A percentile compares a stretch with the other conserved stretches of the same genome.
These are phyloP conservation scores for Leccinum aurantiacum DNA, from an alignment of 768 basidiomycete genomes.

Conservation along the genomic window DNA sequence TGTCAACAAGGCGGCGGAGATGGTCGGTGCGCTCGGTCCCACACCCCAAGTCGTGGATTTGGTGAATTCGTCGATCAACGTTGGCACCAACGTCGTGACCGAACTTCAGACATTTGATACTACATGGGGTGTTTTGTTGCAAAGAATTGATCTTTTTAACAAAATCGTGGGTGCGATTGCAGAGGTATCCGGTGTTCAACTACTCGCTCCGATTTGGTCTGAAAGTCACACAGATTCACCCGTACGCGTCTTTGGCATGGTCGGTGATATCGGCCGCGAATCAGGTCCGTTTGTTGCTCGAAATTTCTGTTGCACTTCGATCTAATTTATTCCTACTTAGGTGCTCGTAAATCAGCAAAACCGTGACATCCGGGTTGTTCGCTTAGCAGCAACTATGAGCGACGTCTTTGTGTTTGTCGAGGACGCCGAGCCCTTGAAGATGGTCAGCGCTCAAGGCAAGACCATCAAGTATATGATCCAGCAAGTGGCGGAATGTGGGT, in stretches of 20 bases:
- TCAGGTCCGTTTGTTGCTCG: conserved; percentile 6
- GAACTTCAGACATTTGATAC: conserved; percentile 17
- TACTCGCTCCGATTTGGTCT: neutral
- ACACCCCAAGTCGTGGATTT: neutral
- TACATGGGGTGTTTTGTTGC: conserved; percentile 17
- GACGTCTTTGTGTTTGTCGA: conserved; percentile 15
- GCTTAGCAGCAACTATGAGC: conserved; percentile 20
- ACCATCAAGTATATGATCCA: conserved; percentile 14
- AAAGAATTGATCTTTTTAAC: conserved; percentile 17
- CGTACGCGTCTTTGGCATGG: conserved; percentile 20
- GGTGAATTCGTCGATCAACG: neutral
- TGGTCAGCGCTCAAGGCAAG: conserved; percentile 8
- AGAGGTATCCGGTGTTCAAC: conserved; percentile 5
- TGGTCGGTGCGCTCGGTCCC: neutral
- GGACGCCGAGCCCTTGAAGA: conserved; percentile 10
- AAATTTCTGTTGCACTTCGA: neutral
- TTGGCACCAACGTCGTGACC: neutral
- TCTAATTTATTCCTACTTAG: neutral
- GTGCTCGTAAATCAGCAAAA: conserved; percentile 19
- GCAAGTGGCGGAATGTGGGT: conserved; percentile 26
- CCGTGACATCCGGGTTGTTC: conserved; percentile 17
- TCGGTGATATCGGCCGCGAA: conserved; percentile 24
- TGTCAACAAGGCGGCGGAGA: conserved; percentile 5
- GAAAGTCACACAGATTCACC: conserved; percentile 16
- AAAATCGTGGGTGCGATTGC: conserved; percentile 11